Evolutionary conservation across 2,329 filamentous ascomycete species (phyloP).

Genomic region (Neurospora sp.): DNA sequence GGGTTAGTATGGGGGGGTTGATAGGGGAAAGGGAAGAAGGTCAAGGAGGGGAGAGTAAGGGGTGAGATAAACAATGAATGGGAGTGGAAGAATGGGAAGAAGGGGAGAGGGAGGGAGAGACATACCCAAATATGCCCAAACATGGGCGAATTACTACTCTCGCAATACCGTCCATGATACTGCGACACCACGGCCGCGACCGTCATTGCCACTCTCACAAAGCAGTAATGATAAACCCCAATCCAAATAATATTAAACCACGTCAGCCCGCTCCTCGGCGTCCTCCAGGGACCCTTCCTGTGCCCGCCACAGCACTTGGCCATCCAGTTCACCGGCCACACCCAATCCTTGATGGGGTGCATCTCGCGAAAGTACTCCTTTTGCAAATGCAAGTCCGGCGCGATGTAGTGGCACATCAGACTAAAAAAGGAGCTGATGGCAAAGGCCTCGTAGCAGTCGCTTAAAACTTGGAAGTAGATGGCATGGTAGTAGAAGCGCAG

Average conservation of each 20-base stretch:
- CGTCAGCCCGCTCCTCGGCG: conserved; percentile 70
- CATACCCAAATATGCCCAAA: conserved; percentile 79
- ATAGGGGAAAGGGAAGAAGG: not conserved
- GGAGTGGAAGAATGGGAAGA: not conserved
- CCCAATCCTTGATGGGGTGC: conserved; percentile 58
- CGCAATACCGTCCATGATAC: conserved; percentile 61
- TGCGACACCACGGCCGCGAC: conserved; percentile 66
- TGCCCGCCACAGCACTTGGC: conserved; percentile 61
- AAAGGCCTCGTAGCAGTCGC: conserved; percentile 83
- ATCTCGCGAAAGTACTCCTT: conserved; percentile 71
- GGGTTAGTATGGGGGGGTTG: no score
- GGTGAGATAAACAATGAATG: conserved; percentile 2
- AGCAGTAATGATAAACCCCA: conserved; percentile 77
- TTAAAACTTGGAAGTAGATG: conserved; percentile 71
- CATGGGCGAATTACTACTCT: conserved; percentile 63
- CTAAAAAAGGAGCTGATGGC: conserved; percentile 82
- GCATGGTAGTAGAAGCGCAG: conserved; percentile 66
- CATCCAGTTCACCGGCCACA: conserved; percentile 62
- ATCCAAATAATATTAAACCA: conserved; percentile 88
- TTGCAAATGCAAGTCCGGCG: conserved; percentile 66
- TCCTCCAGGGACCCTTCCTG: conserved; percentile 54
- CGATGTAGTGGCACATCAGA: conserved; percentile 70
- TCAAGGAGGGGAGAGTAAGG: not conserved
- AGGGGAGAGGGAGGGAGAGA: conserved; percentile 5
- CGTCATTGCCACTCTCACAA: conserved; percentile 71